Evolutionary conservation across 2,329 filamentous ascomycete genomes (phyloP).

Genomic region (Venturia asperata): DNA sequence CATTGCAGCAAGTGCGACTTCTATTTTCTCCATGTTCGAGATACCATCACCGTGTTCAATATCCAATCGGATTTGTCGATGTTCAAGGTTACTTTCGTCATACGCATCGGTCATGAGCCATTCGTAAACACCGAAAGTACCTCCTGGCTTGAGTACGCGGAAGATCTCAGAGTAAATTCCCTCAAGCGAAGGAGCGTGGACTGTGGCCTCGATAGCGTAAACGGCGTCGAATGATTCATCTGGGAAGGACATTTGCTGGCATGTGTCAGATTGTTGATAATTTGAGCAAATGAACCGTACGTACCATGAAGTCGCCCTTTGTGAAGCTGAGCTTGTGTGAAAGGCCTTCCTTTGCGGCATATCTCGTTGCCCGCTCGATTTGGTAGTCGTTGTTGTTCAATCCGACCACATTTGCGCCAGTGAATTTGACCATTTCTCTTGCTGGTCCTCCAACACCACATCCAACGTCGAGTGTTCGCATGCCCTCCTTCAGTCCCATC

Average conservation of each 20-base stretch:
- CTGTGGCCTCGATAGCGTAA: constrained; percentile 95
- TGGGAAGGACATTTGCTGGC: constrained; percentile 84
- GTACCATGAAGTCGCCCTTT: constrained; percentile 93
- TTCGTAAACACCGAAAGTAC: constrained; percentile 94
- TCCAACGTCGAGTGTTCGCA: constrained; percentile 90
- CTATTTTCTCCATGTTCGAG: constrained; percentile 89
- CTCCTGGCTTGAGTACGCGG: constrained; percentile 91
- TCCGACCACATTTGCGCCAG: constrained; percentile 78
- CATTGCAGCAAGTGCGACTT: constrained; percentile 75
- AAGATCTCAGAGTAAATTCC: constrained; percentile 93
- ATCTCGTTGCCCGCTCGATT: constrained; percentile 83
- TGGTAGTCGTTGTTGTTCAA: constrained; percentile 99
- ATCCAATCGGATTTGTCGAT: constrained; percentile 83
- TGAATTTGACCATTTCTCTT: constrained; percentile 93
- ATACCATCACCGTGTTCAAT: constrained; percentile 97
- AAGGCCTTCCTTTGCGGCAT: constrained; percentile 75
- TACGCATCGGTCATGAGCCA: constrained; percentile 98
- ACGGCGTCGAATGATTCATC: constrained; percentile 90
- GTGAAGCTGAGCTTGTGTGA: constrained; percentile 74
- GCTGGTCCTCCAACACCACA: constrained; percentile 96
- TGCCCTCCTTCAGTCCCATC: constrained; percentile 77
- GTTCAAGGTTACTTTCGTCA: constrained; percentile 77
- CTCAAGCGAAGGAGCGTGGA: constrained; percentile 83
- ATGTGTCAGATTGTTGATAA: constrained; percentile 17
- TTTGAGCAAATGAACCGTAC: constrained; percentile 20